phyloP scores from a whole-genome alignment of 495 filamentous ascomycete genomes.

The Aspergillus bertholletiae region DNA sequence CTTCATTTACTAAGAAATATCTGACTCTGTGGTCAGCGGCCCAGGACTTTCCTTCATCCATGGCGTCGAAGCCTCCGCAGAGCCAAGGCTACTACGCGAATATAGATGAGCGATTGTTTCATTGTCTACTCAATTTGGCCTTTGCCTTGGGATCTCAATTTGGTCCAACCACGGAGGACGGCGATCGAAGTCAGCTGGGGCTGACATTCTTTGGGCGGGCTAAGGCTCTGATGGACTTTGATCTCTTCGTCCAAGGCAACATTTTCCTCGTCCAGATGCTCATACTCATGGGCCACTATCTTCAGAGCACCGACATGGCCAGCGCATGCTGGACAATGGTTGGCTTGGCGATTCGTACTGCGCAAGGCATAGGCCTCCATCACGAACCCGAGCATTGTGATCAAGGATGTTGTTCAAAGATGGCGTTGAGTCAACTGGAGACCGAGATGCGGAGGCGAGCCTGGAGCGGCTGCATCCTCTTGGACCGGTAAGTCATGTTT shows the following conservation, averaged over 20 bases:
- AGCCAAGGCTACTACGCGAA: conserved; percentile 20
- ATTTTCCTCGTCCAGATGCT: conserved; percentile 44
- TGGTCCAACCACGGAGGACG: conserved; percentile 30
- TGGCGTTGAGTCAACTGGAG: neutral
- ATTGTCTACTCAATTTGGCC: too few relatives aligned
- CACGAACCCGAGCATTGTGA: neutral
- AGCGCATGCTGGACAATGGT: conserved; percentile 45
- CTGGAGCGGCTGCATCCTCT: neutral
- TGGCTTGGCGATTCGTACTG: conserved; percentile 44
- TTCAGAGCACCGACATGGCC: conserved; percentile 44
- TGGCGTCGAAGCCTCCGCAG: conserved; percentile 20
- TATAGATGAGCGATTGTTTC: too few relatives aligned
- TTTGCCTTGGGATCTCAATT: conserved; percentile 43
- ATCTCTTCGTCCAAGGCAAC: conserved; percentile 38
- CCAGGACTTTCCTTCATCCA: conserved; percentile 15
- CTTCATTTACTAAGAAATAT: conserved; percentile 38
- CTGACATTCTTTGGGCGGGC: conserved; percentile 40
- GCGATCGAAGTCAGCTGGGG: conserved; percentile 18
- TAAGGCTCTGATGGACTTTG: conserved; percentile 38
- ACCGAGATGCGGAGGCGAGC: neutral
- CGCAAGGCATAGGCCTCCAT: conserved; percentile 44
- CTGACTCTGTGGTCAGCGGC: conserved; percentile 34
- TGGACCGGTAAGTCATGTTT: neutral
- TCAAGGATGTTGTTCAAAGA: too few relatives aligned
- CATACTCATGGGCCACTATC: conserved; percentile 37